Base-by-base conservation (phyloP, 768 basidiomycete species). In the Termitomyces sp. region DNA sequence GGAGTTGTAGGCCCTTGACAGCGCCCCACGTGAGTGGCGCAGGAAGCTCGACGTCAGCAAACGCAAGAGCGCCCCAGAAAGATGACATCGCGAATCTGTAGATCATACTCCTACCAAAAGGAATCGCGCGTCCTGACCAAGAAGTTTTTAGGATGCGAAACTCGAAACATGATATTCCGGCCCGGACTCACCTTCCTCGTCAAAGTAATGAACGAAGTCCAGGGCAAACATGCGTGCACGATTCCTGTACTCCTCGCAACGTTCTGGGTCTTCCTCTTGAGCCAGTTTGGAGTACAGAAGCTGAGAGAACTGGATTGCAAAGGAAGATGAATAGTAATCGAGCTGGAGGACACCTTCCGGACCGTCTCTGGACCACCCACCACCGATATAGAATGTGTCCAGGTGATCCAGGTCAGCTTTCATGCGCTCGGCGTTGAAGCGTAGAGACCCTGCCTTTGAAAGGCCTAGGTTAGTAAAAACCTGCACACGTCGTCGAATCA, bases 31-130 rank as follows among this genome's bases (percentile, higher is more conserved):
- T 85, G 35, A 89, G 70, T 3, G 87, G 87, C 0, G 82, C 81
- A 28, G 85, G 84, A 24, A 81, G 80, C 14, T 82, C 80, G 24
- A 87, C 77, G 60, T 87, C 82, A 2, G 87, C 87, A 60, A 87
- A 85, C 1, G 86, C 86, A 34, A 88, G 64, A 4, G 85, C 86
- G 11, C 85, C 83, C 81, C 87, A 89, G 68, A 88, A 88, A 5
- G 87, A 83, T 14, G 87, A 83, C 86, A 87, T 84, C n/a, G 88
- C 88, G 64, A 87, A 88, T 43, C 89, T 79, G 64, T 90, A 90
- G 4, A 84, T 85, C 72, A 89, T 75, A 58, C 85, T 87, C 49
- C 88, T 71, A 8, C 88, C 89, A 60, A 89, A 91, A 1, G 88
- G 83, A 59, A 89, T 84, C 0, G 82, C 85, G 21, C 86, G 83